Base-by-base conservation (phyloP, 495 filamentous ascomycete genomes). In the Aspergillus bertholletiae region DNA sequence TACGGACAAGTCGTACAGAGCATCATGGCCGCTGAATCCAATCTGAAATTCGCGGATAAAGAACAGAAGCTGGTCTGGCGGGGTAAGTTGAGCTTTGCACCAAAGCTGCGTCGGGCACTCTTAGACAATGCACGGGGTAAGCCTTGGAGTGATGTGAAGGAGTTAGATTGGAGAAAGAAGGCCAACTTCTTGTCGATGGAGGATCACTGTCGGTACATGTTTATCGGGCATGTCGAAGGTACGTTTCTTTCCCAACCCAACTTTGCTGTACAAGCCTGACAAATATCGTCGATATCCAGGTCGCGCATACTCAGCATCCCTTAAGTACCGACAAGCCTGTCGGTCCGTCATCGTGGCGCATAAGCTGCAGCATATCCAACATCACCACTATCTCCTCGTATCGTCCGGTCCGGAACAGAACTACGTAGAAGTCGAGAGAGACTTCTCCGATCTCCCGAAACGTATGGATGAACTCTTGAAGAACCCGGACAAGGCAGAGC, bases 11-110 rank as follows among this genome's bases (percentile, higher is more conserved):
- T 79, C 13, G 72, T 72, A 39, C 76, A 81, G 43, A 22, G 48
- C 20, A 44, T 60, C 4, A 35, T 37, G 35, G 28, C 24, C 39
- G 23, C 18, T 41, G 23, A 45, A 45, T 26, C 46, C 47, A 15
- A 21, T 53, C 4, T 45, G 66, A 13, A 84, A 7, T 39, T 27
- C 27, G 28, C 85, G 60, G 72, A 72, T 32, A 66, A 75, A 44
- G 68, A 69, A 39, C 57, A 71, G 34, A 73, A 80, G 54, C 78
- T 80, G 0, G 71, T 88, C 0, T 88, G 86, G 86, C 72, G 86
- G 43, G 86, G 86, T 5, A 73, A 53, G 32, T 20, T 63, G 11
- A 62, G 55, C 26, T 58, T 59, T 56, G 63, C 51, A 22, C 48
- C 52, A 24, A 55, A 62, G 23, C 49, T 76, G 21, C 59, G 76